phyloP scores from a whole-genome alignment of 331 rosid genomes.

The Quercus lobata region DNA sequence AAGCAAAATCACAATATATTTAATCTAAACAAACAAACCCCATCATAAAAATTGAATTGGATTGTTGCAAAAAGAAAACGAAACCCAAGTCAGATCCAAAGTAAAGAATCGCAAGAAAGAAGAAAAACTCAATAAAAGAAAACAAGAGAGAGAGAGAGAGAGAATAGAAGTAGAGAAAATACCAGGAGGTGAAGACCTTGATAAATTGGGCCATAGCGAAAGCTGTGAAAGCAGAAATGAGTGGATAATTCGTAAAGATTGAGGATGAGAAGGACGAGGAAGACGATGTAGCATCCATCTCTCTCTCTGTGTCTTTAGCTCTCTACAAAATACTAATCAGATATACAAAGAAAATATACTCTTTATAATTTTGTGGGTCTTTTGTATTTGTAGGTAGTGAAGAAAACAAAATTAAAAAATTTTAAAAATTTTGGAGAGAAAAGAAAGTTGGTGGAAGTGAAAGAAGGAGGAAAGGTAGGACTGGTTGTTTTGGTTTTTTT shows the following conservation, averaged over 20 bases:
- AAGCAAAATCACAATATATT: neutral
- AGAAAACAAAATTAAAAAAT: too few species aligned
- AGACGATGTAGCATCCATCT: conserved; percentile 26
- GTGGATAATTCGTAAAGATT: conserved; percentile 63
- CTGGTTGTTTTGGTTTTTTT: neutral
- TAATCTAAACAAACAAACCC: neutral
- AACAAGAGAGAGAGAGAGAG: neutral
- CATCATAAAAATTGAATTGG: neutral
- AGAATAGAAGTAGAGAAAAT: conserved; percentile 8
- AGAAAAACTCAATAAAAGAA: neutral
- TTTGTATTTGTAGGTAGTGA: too few species aligned
- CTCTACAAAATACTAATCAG: neutral
- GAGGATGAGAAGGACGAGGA: conserved; percentile 40
- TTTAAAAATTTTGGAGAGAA: too few species aligned
- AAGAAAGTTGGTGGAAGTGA: neutral
- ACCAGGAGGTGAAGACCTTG: conserved; percentile 74
- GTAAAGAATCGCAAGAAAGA: neutral
- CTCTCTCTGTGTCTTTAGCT: neutral
- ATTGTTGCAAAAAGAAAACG: neutral
- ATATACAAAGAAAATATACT: too few species aligned
- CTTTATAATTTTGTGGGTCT: too few species aligned
- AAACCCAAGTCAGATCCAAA: conserved; percentile 12
- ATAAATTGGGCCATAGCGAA: conserved; percentile 58
- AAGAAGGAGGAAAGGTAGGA: neutral
- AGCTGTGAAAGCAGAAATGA: conserved; percentile 57